phyloP scores from a whole-genome alignment of 2,329 filamentous ascomycete genomes.

The Allantophomopsis lycopodina region DNA sequence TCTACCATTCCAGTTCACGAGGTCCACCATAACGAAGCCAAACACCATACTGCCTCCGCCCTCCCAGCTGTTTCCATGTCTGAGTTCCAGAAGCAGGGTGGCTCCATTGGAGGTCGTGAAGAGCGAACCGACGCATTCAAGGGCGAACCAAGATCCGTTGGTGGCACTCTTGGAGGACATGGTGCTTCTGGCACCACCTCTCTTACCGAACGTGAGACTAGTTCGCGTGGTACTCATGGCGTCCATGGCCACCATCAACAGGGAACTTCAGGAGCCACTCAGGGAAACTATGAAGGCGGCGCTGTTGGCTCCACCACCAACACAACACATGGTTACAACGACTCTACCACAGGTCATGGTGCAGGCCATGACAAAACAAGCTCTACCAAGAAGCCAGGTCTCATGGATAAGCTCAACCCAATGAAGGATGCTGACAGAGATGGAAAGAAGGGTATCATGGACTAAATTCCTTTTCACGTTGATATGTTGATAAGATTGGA shows the following conservation, averaged over 20 bases:
- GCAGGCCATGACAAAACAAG: background rate
- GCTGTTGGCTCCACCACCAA: background rate
- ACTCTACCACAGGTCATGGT: background rate
- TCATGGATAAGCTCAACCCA: conserved; percentile 41
- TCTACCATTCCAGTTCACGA: conserved; percentile 62
- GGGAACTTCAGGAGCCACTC: conserved; percentile 1
- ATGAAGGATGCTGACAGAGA: conserved; percentile 36
- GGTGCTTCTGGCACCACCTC: conserved; percentile 14
- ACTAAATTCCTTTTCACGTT: conserved; percentile 16
- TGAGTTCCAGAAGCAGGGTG: conserved; percentile 45
- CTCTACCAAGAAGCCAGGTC: conserved; percentile 25
- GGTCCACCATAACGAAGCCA: conserved; percentile 50
- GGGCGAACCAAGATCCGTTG: conserved; percentile 41
- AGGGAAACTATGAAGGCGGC: too few relatives aligned
- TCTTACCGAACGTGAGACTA: conserved; percentile 12
- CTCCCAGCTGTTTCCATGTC: conserved; percentile 50
- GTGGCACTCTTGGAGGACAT: conserved; percentile 13
- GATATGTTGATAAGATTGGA: too few relatives aligned
- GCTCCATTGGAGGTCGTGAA: conserved; percentile 35
- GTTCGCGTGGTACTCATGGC: conserved; percentile 1
- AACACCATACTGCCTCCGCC: conserved; percentile 50
- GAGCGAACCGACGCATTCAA: conserved; percentile 44
- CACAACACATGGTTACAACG: conserved; percentile 1
- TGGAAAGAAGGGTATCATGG: conserved; percentile 39
- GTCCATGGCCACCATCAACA: background rate